phyloP scores from a whole-genome alignment of 192 early-diverging fungal genomes.

The Entophlyctis luteolus region DNA sequence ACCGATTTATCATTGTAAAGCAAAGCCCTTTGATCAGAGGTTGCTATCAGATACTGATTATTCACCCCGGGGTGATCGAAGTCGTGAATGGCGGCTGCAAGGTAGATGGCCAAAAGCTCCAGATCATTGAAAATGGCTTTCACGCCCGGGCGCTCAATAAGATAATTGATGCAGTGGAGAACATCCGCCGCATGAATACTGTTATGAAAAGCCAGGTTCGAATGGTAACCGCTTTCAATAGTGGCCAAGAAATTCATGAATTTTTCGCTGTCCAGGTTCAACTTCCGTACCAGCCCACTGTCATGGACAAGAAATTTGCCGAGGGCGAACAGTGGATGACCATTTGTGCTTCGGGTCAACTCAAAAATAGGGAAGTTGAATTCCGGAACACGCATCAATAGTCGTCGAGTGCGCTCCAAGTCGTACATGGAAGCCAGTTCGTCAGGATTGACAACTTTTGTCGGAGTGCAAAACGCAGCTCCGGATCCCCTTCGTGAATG shows the following conservation, averaged over 20 bases:
- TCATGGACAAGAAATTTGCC: slow-evolving; percentile 42
- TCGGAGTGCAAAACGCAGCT: background rate
- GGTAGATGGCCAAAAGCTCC: slow-evolving; percentile 45
- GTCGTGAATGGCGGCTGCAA: slow-evolving; percentile 60
- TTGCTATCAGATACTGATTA: slow-evolving; percentile 54
- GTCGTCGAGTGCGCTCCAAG: background rate
- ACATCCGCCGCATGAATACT: slow-evolving; percentile 55
- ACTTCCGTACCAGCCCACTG: slow-evolving; percentile 38
- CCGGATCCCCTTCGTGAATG: background rate
- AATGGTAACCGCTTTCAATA: slow-evolving; percentile 48
- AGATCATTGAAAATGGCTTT: slow-evolving; percentile 43
- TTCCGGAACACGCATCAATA: slow-evolving; percentile 36
- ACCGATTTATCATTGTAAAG: slow-evolving; percentile 60
- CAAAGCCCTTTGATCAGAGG: slow-evolving; percentile 41
- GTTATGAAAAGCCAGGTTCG: slow-evolving; percentile 50
- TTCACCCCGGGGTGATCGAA: slow-evolving; percentile 59
- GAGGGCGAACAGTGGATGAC: slow-evolving; percentile 40
- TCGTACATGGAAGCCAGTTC: background rate
- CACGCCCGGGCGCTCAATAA: slow-evolving; percentile 32
- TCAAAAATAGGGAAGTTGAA: slow-evolving; percentile 57
- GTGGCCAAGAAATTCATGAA: slow-evolving; percentile 46
- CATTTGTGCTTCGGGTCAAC: slow-evolving; percentile 32
- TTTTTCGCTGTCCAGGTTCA: slow-evolving; percentile 37
- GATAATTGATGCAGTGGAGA: slow-evolving; percentile 52
- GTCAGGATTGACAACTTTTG: background rate